Base-by-base conservation (phyloP, 331 rosid species). In the Telfairia occidentalis region DNA sequence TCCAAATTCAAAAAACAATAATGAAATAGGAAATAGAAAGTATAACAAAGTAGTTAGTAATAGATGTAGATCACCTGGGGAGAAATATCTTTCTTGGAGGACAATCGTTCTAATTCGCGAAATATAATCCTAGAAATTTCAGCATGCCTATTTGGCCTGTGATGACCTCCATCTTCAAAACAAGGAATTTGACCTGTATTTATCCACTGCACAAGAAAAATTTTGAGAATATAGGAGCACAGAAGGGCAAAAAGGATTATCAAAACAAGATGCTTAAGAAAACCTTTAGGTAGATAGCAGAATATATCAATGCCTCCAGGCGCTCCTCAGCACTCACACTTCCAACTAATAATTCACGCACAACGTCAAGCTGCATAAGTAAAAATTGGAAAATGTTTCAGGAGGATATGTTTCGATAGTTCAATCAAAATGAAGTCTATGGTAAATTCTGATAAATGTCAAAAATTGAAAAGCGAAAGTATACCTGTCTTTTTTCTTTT, bases 171-270 rank as follows among this genome's bases (percentile, higher is more conserved):
- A 85, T 30, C 98, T 86, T 95, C 98, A 84, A 90, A 88, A 81
- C 98, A 95, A 73, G 97, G 83, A 80, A 95, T 95, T 80, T 95
- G 98, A 66, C 98, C 98, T 28, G 92, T 95, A 84, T 95, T 95
- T 86, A 91, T 91, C 98, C 98, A 95, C 97, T 95, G 92, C 89
- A 87, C 50, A 82, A 82, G 71, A 77, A 80, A 73, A 78, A 69
- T 50, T 60, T 64, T 53, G 49, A 67, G 35, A 78, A 80, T 9
- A 73, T 55, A 74, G 53, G 21, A 73, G 28, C 4, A 21, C 13
- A 11, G 16, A 54, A 6, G 52, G 15, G 2, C 3, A 53, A 52
- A 69, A 52, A 66, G 9, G n/a, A 79, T 9, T 32, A 57, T 9
- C 18, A 66, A 80, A 64, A 80, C 5, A 28, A 52, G 40, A 37